Conservation (phyloP, 1,284 basidiomycete species). For the Melampsora americana region DNA sequence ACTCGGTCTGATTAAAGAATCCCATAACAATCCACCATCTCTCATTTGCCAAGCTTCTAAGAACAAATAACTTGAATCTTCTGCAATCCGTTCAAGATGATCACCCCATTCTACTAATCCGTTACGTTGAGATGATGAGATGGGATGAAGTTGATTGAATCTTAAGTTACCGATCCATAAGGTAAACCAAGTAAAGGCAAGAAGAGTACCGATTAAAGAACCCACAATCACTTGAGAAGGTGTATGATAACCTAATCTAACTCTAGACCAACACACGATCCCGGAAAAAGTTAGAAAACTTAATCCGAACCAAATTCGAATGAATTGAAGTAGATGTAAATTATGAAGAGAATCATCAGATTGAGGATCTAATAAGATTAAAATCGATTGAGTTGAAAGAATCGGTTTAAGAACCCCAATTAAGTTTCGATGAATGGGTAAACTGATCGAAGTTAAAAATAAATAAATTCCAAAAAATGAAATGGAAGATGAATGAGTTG, state of each 20-base stretch:
- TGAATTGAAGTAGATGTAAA: conserved; percentile 58
- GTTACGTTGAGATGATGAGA: not conserved
- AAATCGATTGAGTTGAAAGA: conserved; percentile 48
- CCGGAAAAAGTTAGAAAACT: conserved; percentile 52
- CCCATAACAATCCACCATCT: conserved; percentile 35
- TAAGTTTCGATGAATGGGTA: conserved; percentile 60
- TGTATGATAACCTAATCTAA: conserved; percentile 78
- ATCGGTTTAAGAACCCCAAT: not conserved
- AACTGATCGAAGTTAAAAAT: conserved; percentile 61
- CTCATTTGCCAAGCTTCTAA: conserved; percentile 38
- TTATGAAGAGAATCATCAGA: conserved; percentile 20
- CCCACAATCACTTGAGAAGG: conserved; percentile 71
- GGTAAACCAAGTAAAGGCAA: conserved; percentile 64
- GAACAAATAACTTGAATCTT: not conserved
- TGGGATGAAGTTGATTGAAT: not conserved
- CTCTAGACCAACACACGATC: conserved; percentile 65
- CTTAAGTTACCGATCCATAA: conserved; percentile 59
- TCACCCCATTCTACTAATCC: not conserved
- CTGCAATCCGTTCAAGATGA: not conserved
- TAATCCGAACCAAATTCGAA: conserved; percentile 54
- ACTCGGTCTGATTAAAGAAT: conserved; percentile 18
- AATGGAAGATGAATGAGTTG: conserved; percentile 76
- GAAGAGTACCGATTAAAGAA: conserved; percentile 61
- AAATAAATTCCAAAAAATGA: conserved; percentile 70
- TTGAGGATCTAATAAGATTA: not conserved